Evolutionary conservation across 768 basidiomycete genomes (phyloP), one percentile per base, ranked within the genome.

Genomic region (Kwoniella sp.): DNA sequence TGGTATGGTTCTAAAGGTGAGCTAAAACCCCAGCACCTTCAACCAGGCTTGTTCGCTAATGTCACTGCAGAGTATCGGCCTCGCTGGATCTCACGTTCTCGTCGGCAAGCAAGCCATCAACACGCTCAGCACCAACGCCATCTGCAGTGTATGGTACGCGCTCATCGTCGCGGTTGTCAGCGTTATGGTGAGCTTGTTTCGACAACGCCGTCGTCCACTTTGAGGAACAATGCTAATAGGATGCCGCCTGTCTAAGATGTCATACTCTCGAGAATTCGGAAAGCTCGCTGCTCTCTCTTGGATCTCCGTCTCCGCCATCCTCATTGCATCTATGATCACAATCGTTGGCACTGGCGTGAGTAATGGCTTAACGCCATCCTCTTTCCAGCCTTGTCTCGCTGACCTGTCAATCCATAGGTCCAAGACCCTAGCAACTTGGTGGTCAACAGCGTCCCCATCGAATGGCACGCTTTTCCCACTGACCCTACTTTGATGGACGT

Each of bases 1-100:
- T 17, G 68, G 68, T 57, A 62, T 69, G 60, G 63, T 70, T 13
- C 53, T 65, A 29, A 72, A 72, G 58, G 69, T 71, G 25, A 29
- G 67, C n/a, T 40, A 7, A 30, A 25, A 15, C 21, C 8, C n/a
- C 13, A 17, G 17, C 22, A 27, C 24, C 30, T 7, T 36, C 44
- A 9, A n/a, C n/a, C 10, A 12, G 22, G 30, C 21, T 19, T 48
- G 22, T 22, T 47, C 19, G 27, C 55, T 57, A 19, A 44, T 25
- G 22, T 19, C 13, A 17, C 6, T 22, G 17, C 29, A 72, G 70
- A 55, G 57, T 25, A 66, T 68, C 53, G 71, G 68, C 40, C 51
- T 70, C 3, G 71, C 63, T 50, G 71, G 68, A 21, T 67, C 64
- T 2, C 71, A 72, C 49, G 66, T 68, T 2, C 60, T 72, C n/a